Base-by-base conservation (phyloP, 2,329 filamentous ascomycete species). In the Colletotrichum caudatum region DNA sequence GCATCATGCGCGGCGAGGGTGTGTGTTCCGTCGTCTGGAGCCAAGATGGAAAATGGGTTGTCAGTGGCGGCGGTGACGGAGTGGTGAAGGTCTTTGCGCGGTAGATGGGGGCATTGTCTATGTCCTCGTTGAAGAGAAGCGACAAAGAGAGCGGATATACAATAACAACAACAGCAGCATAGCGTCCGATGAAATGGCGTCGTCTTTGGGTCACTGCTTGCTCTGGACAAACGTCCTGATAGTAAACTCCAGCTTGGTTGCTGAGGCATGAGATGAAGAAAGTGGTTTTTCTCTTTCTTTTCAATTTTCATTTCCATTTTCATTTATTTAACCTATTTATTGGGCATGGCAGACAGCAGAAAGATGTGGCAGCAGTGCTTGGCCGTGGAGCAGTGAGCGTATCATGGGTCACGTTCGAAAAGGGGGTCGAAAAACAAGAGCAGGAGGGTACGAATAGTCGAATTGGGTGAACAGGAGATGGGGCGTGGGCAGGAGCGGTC, bases 1-100 rank as follows among this genome's bases (percentile, higher is more conserved):
- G 96, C 51, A 89, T 97, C 75, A 98, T 98, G 95, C 90, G 96
- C 63, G 96, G 95, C 60, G 96, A 99, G 80, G 96, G 96, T 29
- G 94, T 98, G 9, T 98, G 95, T 82, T 90, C 92, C 20, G 95
- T 97, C 5, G 93, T 96, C 23, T 99, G 96, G 96, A 97, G 94
- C 79, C 93, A 94, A 77, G 96, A 99, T 79, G 95, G 95, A 44
- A 90, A 94, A 75, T 96, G 96, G 89, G 95, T 99, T 48, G 94
- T 98, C 69, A 97, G 94, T 77, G 95, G 93, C 48, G 96, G 96
- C 51, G 96, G 96, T 16, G 96, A 99, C 80, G 96, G 96, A 8
- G 92, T 97, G 46, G 95, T 98, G 73, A 98, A 98, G 85, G 95
- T 98, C 69, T 98, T 91, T 84, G 87, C 89, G 67, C 85, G 89